Percentiles rank a stretch among this genome's conserved stretches.
These are phyloP conservation scores for Leersia perrieri DNA, from an alignment of 176 grass and related monocot genomes.

Conservation along the genomic window DNA sequence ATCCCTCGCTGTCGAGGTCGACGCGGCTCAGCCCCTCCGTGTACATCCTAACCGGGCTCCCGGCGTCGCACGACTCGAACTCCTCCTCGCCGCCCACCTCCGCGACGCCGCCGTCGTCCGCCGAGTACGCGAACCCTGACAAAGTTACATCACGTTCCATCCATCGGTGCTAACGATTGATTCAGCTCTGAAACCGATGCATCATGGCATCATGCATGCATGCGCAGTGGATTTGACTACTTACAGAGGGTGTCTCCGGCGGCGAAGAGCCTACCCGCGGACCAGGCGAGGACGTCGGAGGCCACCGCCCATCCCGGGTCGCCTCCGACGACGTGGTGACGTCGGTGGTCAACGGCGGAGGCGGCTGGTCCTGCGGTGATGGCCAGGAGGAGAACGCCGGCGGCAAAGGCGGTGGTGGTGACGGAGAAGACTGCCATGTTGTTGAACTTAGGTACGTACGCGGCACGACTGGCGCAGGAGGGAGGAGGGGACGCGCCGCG, in stretches of 20 bases:
- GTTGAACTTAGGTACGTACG: background rate
- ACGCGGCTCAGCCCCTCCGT: constrained; percentile 44
- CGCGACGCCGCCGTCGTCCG: constrained; percentile 8
- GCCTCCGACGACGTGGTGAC: constrained; percentile 53
- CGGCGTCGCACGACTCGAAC: constrained; percentile 30
- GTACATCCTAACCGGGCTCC: constrained; percentile 40
- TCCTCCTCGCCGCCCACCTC: constrained; percentile 37
- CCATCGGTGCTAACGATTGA: no score
- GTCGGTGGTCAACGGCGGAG: background rate
- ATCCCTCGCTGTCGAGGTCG: constrained; percentile 33
- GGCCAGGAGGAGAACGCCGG: background rate
- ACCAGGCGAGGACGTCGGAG: constrained; percentile 42
- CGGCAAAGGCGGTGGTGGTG: background rate
- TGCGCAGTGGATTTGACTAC: background rate
- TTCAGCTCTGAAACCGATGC: background rate
- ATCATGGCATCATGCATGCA: background rate
- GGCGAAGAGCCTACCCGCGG: constrained; percentile 20
- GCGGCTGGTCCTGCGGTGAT: background rate
- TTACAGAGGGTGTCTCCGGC: constrained; percentile 43
- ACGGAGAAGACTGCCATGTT: background rate
- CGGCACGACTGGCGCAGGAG: background rate
- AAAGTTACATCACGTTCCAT: background rate
- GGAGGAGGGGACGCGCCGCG: no score
- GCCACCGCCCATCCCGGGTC: constrained; percentile 43
- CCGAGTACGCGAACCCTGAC: constrained; percentile 47